Evolutionary conservation across 179 eudicot genomes (phyloP), one percentile per base, ranked within the genome.

Genomic region (Nepenthes alata): DNA sequence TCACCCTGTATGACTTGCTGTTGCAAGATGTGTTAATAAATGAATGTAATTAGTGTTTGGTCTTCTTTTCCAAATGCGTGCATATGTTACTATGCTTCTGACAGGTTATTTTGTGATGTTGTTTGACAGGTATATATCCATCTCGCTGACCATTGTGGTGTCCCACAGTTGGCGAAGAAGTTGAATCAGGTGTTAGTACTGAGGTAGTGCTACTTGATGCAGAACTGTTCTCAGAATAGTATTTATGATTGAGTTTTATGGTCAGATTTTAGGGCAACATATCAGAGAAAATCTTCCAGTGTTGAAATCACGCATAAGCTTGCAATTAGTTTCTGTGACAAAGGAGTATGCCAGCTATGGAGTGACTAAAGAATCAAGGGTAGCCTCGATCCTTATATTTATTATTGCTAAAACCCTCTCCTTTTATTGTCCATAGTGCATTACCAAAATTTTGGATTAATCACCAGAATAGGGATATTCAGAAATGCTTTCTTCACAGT

Each of bases 301-400:
- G 54, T 53, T 94, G 80, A 94, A 83, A 72, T 71, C 97, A 55
- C 89, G 94, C 73, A 85, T 94, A 73, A 94, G 85, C 61, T 67
- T 85, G 55, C 81, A 80, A 47, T 69, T 94, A 62, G 85, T 85
- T 14, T 68, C 96, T 58, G 91, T 90, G 62, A 84, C 99, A 48
- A 90, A 84, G 81, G 99, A 94, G 79, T 87, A 83, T 68, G 85
- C 95, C 60, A 85, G 97, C 84, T 94, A 87, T 72, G 93, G 99
- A 68, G 96, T 90, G 65, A 78, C 84, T 76, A 85, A 84, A 35
- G 99, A 90, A 72, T 81, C 94, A 68, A 85, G 76, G 78, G 99
- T 79, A 72, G 72, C 77, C 60, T 66, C 12, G 13, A 6, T 50
- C 9, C 14, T 4, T 14, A 50, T 8, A 3, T 34, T 25, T n/a